These are phyloP conservation scores for Chlorella vulgaris DNA, from an alignment of 139 green algal genomes.

Conservation along the genomic window DNA sequence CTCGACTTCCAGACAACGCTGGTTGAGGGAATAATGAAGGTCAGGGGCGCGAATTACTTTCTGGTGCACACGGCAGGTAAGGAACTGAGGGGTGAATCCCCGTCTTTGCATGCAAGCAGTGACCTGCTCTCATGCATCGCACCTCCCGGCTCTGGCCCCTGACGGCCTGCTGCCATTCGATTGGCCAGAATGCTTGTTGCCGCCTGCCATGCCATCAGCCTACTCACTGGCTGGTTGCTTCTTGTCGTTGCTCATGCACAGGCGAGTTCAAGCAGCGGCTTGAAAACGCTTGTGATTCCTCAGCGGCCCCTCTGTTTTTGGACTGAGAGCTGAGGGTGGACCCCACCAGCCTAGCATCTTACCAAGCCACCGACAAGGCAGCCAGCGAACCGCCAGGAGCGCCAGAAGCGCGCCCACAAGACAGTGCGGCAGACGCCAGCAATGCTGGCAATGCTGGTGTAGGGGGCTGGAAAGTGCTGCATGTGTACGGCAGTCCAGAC, in stretches of 20 bases:
- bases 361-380: no score
- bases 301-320: conserved; percentile 44
- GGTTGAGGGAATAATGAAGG: conserved; percentile 18
- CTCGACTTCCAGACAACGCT: conserved; percentile 44
- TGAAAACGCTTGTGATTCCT: conserved; percentile 34
- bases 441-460: not conserved
- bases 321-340: conserved; percentile 37
- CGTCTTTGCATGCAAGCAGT: not conserved
- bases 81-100: not conserved
- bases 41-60: conserved; percentile 43
- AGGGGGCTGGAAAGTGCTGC: conserved; percentile 30
- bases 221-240: not conserved
- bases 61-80: conserved; percentile 37
- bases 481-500: conserved; percentile 32
- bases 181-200: not conserved
- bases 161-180: no score
- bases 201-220: not conserved
- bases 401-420: not conserved
- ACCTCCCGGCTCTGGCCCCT: no score
- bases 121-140: no score
- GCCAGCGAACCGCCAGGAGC: no score
- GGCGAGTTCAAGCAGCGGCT: conserved; percentile 42
- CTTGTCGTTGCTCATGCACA: not conserved
- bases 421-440: not conserved
- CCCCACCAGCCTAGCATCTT: conserved; percentile 9